Percentiles rank a stretch among this genome's conserved stretches.
Evolutionary conservation across 2,329 filamentous ascomycete species (phyloP).

Genomic region (Rhinocladiella similis): DNA sequence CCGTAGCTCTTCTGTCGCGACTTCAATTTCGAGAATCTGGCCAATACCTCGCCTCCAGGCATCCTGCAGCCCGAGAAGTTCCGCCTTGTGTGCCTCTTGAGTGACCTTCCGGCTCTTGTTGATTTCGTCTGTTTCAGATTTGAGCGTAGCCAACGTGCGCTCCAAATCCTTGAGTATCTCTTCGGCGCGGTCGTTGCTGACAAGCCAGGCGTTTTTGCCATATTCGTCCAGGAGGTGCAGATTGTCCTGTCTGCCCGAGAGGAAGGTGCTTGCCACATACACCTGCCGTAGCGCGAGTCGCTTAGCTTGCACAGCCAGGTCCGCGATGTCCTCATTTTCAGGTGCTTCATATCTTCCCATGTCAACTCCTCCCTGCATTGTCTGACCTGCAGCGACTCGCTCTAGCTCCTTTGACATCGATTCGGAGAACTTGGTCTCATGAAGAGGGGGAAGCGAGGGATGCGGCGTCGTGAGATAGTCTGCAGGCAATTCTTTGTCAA

Average conservation of each 20-base stretch:
- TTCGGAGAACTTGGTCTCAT: slow-evolving; percentile 60
- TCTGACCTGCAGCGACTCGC: slow-evolving; percentile 63
- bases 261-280: slow-evolving; percentile 60
- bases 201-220: slow-evolving; percentile 89
- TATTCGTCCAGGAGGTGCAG: slow-evolving; percentile 74
- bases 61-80: slow-evolving; percentile 72
- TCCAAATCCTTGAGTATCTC: slow-evolving; percentile 69
- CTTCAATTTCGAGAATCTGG: slow-evolving; percentile 79
- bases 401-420: slow-evolving; percentile 68
- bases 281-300: slow-evolving; percentile 53
- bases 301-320: slow-evolving; percentile 45
- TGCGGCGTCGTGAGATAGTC: slow-evolving; percentile 54
- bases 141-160: slow-evolving; percentile 68
- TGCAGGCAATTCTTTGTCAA: slow-evolving; percentile 63
- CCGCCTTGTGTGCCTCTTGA: slow-evolving; percentile 71
- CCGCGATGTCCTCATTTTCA: slow-evolving; percentile 50
- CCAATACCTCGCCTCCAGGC: slow-evolving; percentile 79
- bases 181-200: slow-evolving; percentile 79
- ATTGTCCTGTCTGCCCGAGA: slow-evolving; percentile 58
- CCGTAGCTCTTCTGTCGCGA: slow-evolving; percentile 73
- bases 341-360: slow-evolving; percentile 80
- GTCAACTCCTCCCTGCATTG: slow-evolving; percentile 66
- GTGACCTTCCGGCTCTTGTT: slow-evolving; percentile 67
- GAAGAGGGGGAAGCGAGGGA: slow-evolving; percentile 58
- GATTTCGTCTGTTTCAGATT: slow-evolving; percentile 69